Evolutionary conservation across 2,329 filamentous ascomycete species (phyloP).

Genomic region (Scedosporium minutisporum): DNA sequence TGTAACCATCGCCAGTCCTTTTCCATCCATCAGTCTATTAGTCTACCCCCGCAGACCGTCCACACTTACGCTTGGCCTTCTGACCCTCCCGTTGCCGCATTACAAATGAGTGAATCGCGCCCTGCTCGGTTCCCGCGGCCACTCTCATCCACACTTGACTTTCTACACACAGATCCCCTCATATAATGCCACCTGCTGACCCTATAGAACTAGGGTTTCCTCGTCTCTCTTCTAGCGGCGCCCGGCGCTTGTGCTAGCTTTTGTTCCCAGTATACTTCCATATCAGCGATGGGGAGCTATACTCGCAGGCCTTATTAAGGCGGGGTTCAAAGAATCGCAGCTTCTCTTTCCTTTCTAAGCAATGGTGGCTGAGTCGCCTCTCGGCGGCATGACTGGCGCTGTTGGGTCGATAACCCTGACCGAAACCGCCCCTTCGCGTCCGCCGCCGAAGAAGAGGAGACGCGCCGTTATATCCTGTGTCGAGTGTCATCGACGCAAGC

Average conservation of each 20-base stretch:
- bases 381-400: constrained; percentile 11
- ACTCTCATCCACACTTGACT: neutral
- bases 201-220: neutral
- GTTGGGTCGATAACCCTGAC: constrained; percentile 5
- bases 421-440: constrained; percentile 15
- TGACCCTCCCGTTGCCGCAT: neutral
- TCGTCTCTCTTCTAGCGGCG: neutral
- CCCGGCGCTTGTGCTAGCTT: neutral
- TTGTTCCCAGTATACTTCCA: neutral
- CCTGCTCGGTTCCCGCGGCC: neutral
- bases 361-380: neutral
- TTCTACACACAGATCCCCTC: neutral
- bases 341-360: neutral
- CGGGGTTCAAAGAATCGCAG: neutral
- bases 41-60: neutral
- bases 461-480: constrained; percentile 54
- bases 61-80: neutral
- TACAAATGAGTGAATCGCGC: neutral
- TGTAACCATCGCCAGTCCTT: neutral
- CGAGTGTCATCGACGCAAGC: constrained; percentile 55
- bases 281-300: neutral
- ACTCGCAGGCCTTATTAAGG: neutral
- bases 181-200: neutral
- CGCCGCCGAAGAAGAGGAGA: constrained; percentile 44
- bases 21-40: neutral